These are phyloP conservation scores for Globisporangium rhizosaccharum DNA, from an alignment of 352 stramenopile species.

Conservation along the genomic window DNA sequence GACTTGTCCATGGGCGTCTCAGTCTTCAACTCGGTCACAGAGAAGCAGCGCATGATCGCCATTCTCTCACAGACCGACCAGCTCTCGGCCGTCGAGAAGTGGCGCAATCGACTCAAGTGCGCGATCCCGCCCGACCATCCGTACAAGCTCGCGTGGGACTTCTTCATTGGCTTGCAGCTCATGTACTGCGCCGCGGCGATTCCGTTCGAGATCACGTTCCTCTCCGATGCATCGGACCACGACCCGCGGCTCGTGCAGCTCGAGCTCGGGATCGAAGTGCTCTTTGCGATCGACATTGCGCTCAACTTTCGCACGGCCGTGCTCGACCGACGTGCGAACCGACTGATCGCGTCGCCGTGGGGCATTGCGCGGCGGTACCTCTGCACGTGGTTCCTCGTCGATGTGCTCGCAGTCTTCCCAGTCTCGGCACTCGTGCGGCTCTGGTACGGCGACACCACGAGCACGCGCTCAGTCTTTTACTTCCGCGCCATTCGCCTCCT, in stretches of 20 bases:
- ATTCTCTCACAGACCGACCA: constrained; percentile 37
- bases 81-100: constrained; percentile 15
- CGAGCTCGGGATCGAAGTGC: constrained; percentile 37
- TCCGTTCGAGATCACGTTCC: constrained; percentile 61
- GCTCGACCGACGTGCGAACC: constrained; percentile 23
- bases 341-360: constrained; percentile 19
- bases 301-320: constrained; percentile 51
- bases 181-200: constrained; percentile 54
- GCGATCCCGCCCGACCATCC: constrained; percentile 48
- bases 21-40: constrained; percentile 64
- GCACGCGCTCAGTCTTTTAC: constrained; percentile 36
- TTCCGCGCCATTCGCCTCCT: constrained; percentile 70
- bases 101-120: constrained; percentile 21
- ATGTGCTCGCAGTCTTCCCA: constrained; percentile 60
- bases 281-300: constrained; percentile 52
- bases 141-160: constrained; percentile 49
- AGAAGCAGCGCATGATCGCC: constrained; percentile 67
- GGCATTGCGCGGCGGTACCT: constrained; percentile 47
- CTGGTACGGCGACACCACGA: constrained; percentile 7
- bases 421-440: constrained; percentile 30
- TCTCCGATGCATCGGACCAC: constrained; percentile 18
- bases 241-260: constrained; percentile 19
- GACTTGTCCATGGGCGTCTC: constrained; percentile 74
- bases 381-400: constrained; percentile 63
- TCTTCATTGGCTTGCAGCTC: constrained; percentile 32